A percentile compares a stretch with the other conserved stretches of the same genome.
These are phyloP conservation scores for Candida corydali DNA, from an alignment of 805 yeast species.

Conservation along the genomic window DNA sequence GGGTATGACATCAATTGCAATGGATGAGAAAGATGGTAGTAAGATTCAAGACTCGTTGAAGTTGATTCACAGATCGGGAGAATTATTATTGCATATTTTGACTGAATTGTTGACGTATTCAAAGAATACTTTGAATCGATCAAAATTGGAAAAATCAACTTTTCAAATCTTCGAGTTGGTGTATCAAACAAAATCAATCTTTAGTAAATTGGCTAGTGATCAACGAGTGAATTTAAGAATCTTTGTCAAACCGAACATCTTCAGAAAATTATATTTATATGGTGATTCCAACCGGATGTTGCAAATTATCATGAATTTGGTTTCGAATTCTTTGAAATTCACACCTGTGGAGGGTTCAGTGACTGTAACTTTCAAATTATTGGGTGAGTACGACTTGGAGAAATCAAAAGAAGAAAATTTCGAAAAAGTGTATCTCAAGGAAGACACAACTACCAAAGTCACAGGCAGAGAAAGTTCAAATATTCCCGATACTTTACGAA, in stretches of 20 bases:
- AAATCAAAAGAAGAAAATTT: constrained; percentile 39
- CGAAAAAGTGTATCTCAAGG: constrained; percentile 41
- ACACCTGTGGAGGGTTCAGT: constrained; percentile 88
- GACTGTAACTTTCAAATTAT: constrained; percentile 53
- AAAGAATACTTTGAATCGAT: constrained; percentile 81
- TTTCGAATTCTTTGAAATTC: constrained; percentile 86
- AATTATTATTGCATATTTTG: constrained; percentile 77
- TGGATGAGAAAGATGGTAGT: constrained; percentile 72
- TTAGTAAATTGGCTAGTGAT: constrained; percentile 73
- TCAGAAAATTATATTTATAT: constrained; percentile 60
- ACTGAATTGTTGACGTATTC: constrained; percentile 90
- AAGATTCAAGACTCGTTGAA: constrained; percentile 73
- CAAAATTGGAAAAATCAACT: constrained; percentile 77
- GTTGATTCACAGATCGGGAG: constrained; percentile 88
- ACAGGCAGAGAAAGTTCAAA: not conserved
- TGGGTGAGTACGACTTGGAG: constrained; percentile 67
- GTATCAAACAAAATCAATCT: constrained; percentile 79
- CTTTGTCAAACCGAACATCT: constrained; percentile 55
- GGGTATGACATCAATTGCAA: constrained; percentile 92
- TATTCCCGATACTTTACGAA: not conserved
- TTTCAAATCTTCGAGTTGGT: constrained; percentile 80
- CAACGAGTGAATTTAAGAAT: constrained; percentile 68
- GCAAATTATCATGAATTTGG: constrained; percentile 89
- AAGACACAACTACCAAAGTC: constrained; percentile 14
- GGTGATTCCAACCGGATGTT: constrained; percentile 90